Evolutionary conservation across 768 basidiomycete genomes (phyloP).

Genomic region (Roridomyces roridus): DNA sequence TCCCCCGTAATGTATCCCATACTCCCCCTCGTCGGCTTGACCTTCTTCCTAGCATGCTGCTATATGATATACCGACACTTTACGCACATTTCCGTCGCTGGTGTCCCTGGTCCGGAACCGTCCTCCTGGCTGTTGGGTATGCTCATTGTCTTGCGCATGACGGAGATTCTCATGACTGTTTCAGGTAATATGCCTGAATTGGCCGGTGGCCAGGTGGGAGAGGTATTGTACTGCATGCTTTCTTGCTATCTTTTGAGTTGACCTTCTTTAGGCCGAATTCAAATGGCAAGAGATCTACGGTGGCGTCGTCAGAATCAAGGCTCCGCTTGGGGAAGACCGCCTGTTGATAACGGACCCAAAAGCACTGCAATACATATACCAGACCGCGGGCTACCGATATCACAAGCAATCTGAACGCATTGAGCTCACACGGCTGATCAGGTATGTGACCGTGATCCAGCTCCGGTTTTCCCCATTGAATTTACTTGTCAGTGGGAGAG

Average conservation of each 20-base stretch:
- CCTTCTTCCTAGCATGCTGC: conserved; percentile 15
- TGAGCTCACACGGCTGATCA: conserved; percentile 41
- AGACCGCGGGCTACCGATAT: conserved; percentile 50
- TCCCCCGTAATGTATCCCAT: conserved; percentile 20
- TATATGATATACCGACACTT: conserved; percentile 37
- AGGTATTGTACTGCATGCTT: conserved; percentile 25
- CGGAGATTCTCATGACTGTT: background rate
- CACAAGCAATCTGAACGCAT: conserved; percentile 44
- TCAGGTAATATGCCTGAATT: conserved; percentile 37
- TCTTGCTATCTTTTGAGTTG: conserved; percentile 14
- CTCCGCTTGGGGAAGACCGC: conserved; percentile 48
- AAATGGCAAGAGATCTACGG: conserved; percentile 52
- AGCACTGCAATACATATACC: conserved; percentile 51
- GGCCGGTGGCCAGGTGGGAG: conserved; percentile 40
- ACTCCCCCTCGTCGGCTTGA: conserved; percentile 12
- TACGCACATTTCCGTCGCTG: conserved; percentile 40
- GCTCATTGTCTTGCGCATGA: background rate
- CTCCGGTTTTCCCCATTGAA: conserved; percentile 19
- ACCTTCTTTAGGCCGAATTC: conserved; percentile 42
- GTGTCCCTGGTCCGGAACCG: conserved; percentile 41
- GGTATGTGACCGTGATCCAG: background rate
- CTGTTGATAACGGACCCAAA: conserved; percentile 56
- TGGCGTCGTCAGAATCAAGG: conserved; percentile 44
- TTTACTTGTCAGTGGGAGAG: conserved; percentile 24
- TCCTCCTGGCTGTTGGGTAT: conserved; percentile 47